Conservation (phyloP, 2,329 filamentous ascomycete species). For the Cryphonectria radicalis region DNA sequence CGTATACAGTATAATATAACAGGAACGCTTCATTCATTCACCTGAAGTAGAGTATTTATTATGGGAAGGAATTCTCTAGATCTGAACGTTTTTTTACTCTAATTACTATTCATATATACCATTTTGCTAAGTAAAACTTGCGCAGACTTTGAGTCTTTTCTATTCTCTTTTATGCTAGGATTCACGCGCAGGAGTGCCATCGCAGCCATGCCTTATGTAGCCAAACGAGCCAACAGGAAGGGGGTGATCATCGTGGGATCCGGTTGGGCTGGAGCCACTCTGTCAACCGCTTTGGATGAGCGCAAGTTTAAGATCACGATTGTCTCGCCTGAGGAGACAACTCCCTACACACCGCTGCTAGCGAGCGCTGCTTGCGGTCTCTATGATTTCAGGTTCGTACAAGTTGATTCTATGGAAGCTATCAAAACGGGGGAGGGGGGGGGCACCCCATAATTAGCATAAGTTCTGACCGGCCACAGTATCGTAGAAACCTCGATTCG, state of each 20-base stretch:
- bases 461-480: slow-evolving; percentile 6
- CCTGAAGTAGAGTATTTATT: background rate
- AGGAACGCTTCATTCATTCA: background rate
- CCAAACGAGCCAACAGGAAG: slow-evolving; percentile 21
- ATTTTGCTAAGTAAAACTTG: background rate
- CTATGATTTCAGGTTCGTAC: slow-evolving; percentile 23
- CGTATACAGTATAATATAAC: background rate
- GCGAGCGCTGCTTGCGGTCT: slow-evolving; percentile 25
- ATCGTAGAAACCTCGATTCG: slow-evolving; percentile 23
- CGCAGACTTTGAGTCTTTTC: background rate
- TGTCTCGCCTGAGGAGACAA: slow-evolving; percentile 23
- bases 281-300: slow-evolving; percentile 23
- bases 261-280: slow-evolving; percentile 23
- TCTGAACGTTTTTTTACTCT: background rate
- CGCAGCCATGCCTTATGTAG: slow-evolving; percentile 20
- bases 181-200: background rate
- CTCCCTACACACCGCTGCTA: slow-evolving; percentile 24
- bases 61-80: too few relatives aligned
- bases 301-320: slow-evolving; percentile 25
- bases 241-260: slow-evolving; percentile 22
- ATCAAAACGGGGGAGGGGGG: background rate
- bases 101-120: background rate
- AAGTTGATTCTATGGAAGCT: background rate
- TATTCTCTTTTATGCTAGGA: background rate
- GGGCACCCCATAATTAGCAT: background rate